A percentile compares a stretch with the other conserved stretches of the same genome.
Evolutionary conservation across 495 filamentous ascomycete species (phyloP).

Genomic region (Schizothecium vesticola): DNA sequence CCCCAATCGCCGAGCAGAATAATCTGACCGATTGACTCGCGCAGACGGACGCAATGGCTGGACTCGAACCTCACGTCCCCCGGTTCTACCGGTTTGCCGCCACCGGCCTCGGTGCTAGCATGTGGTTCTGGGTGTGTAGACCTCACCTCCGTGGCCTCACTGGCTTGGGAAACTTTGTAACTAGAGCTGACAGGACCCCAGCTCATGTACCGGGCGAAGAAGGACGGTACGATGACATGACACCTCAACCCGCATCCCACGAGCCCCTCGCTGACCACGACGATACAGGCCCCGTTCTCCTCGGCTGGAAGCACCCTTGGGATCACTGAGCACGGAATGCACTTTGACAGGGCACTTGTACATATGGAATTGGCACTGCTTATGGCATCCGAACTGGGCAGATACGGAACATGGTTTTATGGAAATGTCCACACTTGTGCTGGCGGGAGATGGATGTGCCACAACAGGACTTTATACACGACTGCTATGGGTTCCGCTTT

Average conservation of each 20-base stretch:
- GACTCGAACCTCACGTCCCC: slow-evolving; percentile 18
- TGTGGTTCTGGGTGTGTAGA: slow-evolving; percentile 95
- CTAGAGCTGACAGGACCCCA: slow-evolving; percentile 32
- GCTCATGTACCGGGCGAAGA: slow-evolving; percentile 94
- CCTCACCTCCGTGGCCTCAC: not conserved
- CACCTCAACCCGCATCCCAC: not conserved
- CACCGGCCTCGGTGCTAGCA: slow-evolving; percentile 83
- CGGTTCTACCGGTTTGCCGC: slow-evolving; percentile 78
- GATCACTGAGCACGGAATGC: slow-evolving; percentile 62
- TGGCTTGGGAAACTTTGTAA: not conserved
- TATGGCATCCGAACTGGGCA: not conserved
- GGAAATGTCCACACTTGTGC: not conserved
- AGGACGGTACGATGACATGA: slow-evolving; percentile 56
- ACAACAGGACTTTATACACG: not conserved
- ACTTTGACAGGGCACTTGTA: slow-evolving; percentile 11
- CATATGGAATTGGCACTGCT: slow-evolving; percentile 10
- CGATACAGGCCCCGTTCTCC: slow-evolving; percentile 56
- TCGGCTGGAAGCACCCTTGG: slow-evolving; percentile 98
- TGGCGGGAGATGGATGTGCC: not conserved
- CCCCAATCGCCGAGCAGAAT: not conserved
- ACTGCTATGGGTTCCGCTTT: not conserved
- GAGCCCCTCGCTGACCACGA: slow-evolving; percentile 22
- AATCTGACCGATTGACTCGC: slow-evolving; percentile 5
- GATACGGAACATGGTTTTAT: not conserved
- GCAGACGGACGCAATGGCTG: slow-evolving; percentile 25